Percentiles rank a stretch among this genome's conserved stretches.
phyloP scores from a whole-genome alignment of 2,329 filamentous ascomycete species.

The Zalaria sp. region DNA sequence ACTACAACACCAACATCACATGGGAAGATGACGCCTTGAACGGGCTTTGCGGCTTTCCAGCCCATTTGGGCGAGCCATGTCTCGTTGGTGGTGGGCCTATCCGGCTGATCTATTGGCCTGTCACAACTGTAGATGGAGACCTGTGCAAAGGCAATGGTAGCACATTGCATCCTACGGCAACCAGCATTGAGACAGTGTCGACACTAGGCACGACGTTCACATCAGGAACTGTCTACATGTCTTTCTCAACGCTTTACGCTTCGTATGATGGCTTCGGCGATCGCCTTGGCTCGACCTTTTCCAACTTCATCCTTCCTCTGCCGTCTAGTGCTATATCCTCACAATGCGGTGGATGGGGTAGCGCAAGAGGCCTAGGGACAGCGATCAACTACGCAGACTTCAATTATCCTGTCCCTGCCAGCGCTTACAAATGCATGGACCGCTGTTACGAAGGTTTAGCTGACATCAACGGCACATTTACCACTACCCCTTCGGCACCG shows the following conservation, averaged over 20 bases:
- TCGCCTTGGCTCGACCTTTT: conserved; percentile 11
- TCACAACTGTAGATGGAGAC: conserved; percentile 4
- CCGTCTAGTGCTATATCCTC: conserved; percentile 11
- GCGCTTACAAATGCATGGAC: conserved; percentile 11
- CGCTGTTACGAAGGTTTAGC: conserved; percentile 1
- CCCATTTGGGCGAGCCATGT: conserved; percentile 7
- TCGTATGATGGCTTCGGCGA: conserved; percentile 6
- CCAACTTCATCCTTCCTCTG: conserved; percentile 10
- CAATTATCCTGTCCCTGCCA: conserved; percentile 13
- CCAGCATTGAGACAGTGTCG: conserved; percentile 1
- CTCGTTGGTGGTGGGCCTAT: conserved; percentile 12
- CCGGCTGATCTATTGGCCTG: conserved; percentile 12
- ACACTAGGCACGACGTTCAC: conserved; percentile 11
- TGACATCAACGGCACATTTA: background rate
- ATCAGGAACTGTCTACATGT: conserved; percentile 10
- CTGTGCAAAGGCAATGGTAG: conserved; percentile 1
- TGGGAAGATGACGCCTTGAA: conserved; percentile 3
- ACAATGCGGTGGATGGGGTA: conserved; percentile 8
- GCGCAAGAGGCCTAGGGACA: conserved; percentile 5
- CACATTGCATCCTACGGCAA: background rate
- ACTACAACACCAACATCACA: conserved; percentile 6
- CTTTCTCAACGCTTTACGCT: conserved; percentile 11
- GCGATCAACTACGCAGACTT: conserved; percentile 11
- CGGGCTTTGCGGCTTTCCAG: conserved; percentile 7
- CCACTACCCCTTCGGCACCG: conserved; percentile 1